Percentiles rank a stretch among this genome's conserved stretches.
phyloP scores from a whole-genome alignment of 176 grass and related monocot species.

The Triticum monococcum region DNA sequence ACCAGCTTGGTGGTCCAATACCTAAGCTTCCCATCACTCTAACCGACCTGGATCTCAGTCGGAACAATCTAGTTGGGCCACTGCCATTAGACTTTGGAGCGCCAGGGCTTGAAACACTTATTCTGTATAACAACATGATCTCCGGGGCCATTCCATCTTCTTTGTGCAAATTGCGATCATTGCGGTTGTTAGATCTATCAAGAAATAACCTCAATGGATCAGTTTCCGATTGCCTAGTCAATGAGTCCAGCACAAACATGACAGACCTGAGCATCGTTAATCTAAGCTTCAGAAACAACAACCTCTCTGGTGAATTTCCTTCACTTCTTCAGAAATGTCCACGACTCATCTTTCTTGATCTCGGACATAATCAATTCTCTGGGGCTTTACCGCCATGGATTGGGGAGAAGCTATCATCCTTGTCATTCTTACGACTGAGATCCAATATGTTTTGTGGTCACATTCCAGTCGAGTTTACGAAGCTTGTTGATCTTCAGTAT shows the following conservation, averaged over 20 bases:
- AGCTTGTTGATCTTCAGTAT: background rate
- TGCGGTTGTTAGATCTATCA: background rate
- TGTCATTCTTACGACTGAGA: background rate
- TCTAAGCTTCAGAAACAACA: background rate
- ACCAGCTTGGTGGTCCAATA: conserved; percentile 35
- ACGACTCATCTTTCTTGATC: background rate
- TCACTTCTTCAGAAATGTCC: background rate
- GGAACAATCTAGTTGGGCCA: background rate
- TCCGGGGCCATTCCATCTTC: background rate
- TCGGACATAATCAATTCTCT: background rate
- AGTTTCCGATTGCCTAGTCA: background rate
- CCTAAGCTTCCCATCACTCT: background rate
- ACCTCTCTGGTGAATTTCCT: background rate
- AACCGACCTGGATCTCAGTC: background rate
- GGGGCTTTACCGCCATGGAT: conserved; percentile 12
- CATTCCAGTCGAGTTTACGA: conserved; percentile 3
- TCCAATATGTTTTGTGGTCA: conserved; percentile 41
- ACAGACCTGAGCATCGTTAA: background rate
- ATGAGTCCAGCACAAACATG: background rate
- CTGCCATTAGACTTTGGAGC: conserved; percentile 7
- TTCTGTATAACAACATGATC: background rate
- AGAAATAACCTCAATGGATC: background rate
- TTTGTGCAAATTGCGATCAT: background rate
- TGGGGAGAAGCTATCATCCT: background rate
- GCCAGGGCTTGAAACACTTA: background rate